A percentile compares a stretch with the other conserved stretches of the same genome.
These are phyloP conservation scores for Phyllosticta citriasiana DNA, from an alignment of 2,329 filamentous ascomycete genomes.

Conservation along the genomic window DNA sequence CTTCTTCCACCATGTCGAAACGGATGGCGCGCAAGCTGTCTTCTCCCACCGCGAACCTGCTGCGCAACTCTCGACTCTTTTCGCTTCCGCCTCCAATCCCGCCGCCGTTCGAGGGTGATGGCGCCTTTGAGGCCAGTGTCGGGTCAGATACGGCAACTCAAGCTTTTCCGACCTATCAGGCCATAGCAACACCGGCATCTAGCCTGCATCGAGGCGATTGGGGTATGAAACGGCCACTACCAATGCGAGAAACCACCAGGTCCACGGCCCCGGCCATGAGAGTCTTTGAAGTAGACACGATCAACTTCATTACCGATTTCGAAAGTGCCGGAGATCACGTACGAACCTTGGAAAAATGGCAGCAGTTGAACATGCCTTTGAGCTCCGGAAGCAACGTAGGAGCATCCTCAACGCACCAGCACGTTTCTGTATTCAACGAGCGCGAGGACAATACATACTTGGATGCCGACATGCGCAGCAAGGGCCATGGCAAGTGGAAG, in stretches of 20 bases:
- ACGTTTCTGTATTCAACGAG: slow-evolving; percentile 32
- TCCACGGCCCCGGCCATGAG: slow-evolving; percentile 63
- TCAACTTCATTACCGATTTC: slow-evolving; percentile 85
- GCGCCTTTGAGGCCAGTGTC: slow-evolving; percentile 32
- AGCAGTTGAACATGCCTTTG: slow-evolving; percentile 68
- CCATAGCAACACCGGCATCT: slow-evolving; percentile 65
- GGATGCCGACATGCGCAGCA: slow-evolving; percentile 13
- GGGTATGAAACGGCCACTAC: slow-evolving; percentile 81
- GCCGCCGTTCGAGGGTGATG: slow-evolving; percentile 37
- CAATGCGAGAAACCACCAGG: slow-evolving; percentile 61
- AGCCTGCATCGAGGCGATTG: slow-evolving; percentile 76
- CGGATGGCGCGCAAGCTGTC: slow-evolving; percentile 26
- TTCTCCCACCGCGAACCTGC: slow-evolving; percentile 57
- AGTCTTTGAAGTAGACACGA: slow-evolving; percentile 69
- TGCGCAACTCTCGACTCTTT: slow-evolving; percentile 84
- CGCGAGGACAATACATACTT: slow-evolving; percentile 34
- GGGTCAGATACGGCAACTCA: slow-evolving; percentile 62
- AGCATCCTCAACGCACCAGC: slow-evolving; percentile 8
- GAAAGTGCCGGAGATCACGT: slow-evolving; percentile 72
- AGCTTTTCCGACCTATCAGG: slow-evolving; percentile 70
- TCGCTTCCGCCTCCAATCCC: slow-evolving; percentile 70
- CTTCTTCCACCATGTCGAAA: slow-evolving; percentile 5
- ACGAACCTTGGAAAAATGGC: slow-evolving; percentile 73
- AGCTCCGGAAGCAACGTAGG: slow-evolving; percentile 28
- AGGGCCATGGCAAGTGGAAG: slow-evolving; percentile 38